Conservation (phyloP, 139 green algal genomes). For the Deuterostichococcus epilithicus region DNA sequence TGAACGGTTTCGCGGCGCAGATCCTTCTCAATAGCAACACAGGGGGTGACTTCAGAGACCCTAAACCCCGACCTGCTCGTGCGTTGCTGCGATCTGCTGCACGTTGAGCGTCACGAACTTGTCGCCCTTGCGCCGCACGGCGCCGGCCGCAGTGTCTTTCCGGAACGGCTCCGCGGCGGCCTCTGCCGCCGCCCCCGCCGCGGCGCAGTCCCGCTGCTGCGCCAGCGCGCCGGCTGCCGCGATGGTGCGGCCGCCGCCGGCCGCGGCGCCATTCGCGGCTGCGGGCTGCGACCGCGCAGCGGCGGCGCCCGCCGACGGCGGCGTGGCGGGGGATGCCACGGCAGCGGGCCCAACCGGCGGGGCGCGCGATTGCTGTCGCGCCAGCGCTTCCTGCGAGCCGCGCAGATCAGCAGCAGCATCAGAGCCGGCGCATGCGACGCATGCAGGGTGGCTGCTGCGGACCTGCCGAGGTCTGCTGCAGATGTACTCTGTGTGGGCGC, state of each 20-base stretch:
- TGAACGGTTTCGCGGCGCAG: background rate
- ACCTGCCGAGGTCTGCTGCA: no score
- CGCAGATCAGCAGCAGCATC: no score
- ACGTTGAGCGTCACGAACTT: constrained; percentile 72
- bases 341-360: no score
- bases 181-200: background rate
- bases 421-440: no score
- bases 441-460: no score
- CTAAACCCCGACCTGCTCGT: constrained; percentile 48
- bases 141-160: background rate
- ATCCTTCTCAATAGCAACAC: no score
- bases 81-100: constrained; percentile 69
- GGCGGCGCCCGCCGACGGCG: no score
- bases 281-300: no score
- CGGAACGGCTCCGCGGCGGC: background rate
- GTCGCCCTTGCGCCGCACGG: constrained; percentile 51
- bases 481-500: no score
- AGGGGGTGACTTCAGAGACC: background rate
- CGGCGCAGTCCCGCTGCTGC: background rate
- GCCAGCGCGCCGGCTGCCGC: background rate
- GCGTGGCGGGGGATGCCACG: background rate
- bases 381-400: no score
- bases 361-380: no score
- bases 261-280: no score
- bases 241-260: background rate